Conservation (phyloP, 345 rosid species). For the Streptanthus diversifolius region DNA sequence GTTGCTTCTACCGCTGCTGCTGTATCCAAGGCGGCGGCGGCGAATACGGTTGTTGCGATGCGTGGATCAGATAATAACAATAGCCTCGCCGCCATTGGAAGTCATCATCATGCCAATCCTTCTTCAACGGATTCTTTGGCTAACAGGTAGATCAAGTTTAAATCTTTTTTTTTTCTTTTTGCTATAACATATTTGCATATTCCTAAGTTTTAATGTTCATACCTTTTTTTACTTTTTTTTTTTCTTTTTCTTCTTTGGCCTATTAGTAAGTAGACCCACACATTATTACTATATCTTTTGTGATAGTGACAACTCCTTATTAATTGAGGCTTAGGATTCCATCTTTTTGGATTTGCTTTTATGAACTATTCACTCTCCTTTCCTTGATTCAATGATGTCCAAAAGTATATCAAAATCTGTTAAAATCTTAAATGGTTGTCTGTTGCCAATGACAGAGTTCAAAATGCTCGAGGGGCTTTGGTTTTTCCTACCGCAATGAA, state of each 20-base stretch:
- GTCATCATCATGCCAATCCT: conserved; percentile 35
- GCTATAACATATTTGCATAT: conserved; percentile 29
- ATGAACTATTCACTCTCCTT: conserved; percentile 10
- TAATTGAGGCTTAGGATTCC: conserved; percentile 28
- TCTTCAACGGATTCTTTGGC: conserved; percentile 34
- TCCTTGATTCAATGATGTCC: not conserved
- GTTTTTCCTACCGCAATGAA: conserved; percentile 36
- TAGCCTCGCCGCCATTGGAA: conserved; percentile 30
- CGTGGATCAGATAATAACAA: conserved; percentile 38
- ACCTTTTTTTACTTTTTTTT: conserved; percentile 25
- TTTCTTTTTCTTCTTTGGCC: conserved; percentile 14
- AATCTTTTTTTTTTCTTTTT: not conserved
- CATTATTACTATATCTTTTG: conserved; percentile 22
- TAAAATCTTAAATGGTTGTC: not conserved
- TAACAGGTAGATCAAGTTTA: conserved; percentile 37
- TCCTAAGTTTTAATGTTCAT: conserved; percentile 41
- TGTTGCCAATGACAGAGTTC: conserved; percentile 37
- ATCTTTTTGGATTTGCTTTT: conserved; percentile 2
- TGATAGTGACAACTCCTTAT: conserved; percentile 16
- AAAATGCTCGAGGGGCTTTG: conserved; percentile 32
- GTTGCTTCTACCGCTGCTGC: conserved; percentile 32
- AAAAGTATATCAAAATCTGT: not conserved
- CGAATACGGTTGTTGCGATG: conserved; percentile 33
- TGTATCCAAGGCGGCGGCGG: conserved; percentile 35
- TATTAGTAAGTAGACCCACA: conserved; percentile 45